phyloP scores from a whole-genome alignment of 306 rosid genomes.

The Rubus parviflorus region DNA sequence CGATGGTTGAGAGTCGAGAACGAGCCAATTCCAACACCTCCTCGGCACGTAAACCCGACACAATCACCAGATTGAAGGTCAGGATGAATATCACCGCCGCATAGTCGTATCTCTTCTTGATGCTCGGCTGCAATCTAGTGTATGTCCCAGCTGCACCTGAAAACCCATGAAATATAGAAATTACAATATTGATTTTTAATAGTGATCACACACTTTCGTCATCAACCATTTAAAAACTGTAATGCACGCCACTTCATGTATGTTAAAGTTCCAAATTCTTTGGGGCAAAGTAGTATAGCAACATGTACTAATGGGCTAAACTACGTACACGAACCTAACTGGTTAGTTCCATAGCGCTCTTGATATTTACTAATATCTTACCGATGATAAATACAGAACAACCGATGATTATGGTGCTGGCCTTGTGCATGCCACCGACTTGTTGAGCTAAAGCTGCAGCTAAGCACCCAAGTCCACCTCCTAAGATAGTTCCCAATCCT shows the following conservation, averaged over 20 bases:
- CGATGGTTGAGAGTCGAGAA: slow-evolving; percentile 61
- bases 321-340: too few species aligned
- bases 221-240: background rate
- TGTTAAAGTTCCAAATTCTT: slow-evolving; percentile 5
- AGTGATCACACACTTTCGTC: background rate
- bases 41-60: slow-evolving; percentile 60
- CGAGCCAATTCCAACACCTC: slow-evolving; percentile 60
- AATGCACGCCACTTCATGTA: slow-evolving; percentile 11
- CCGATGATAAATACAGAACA: slow-evolving; percentile 58
- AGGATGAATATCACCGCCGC: slow-evolving; percentile 69
- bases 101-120: slow-evolving; percentile 81
- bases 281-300: background rate
- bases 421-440: slow-evolving; percentile 57
- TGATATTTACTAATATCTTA: slow-evolving; percentile 12
- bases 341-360: too few species aligned
- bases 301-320: too few species aligned
- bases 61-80: slow-evolving; percentile 74
- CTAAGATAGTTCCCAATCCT: slow-evolving; percentile 73
- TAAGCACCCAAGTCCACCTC: slow-evolving; percentile 74
- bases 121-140: slow-evolving; percentile 48
- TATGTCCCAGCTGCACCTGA: slow-evolving; percentile 67
- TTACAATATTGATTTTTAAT: too few species aligned
- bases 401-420: slow-evolving; percentile 50
- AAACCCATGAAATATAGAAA: background rate
- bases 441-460: slow-evolving; percentile 60